Conservation (phyloP, 495 filamentous ascomycete genomes). For the Pyrenula aspistea region DNA sequence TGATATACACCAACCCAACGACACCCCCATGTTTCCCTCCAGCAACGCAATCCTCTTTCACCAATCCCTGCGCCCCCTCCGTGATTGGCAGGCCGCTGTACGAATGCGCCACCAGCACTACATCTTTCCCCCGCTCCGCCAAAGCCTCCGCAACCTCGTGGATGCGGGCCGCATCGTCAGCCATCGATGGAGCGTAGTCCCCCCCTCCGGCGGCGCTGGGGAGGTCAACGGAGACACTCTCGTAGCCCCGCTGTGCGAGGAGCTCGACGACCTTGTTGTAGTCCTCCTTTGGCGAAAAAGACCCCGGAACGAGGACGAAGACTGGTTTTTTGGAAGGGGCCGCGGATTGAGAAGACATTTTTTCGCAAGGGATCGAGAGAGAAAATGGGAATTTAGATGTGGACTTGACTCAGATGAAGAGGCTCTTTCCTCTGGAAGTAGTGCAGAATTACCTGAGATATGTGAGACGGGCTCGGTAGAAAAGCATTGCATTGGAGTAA, state of each 20-base stretch:
- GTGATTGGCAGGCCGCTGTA: constrained; percentile 22
- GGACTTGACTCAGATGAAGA: too few relatives aligned
- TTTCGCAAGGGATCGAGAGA: too few relatives aligned
- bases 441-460: too few relatives aligned
- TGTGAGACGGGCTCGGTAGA: too few relatives aligned
- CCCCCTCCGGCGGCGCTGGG: constrained; percentile 4
- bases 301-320: constrained; percentile 27
- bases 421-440: too few relatives aligned
- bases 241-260: constrained; percentile 13
- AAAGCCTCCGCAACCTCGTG: constrained; percentile 11
- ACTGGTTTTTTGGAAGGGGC: constrained; percentile 14
- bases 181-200: constrained; percentile 1
- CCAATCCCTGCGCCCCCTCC: constrained; percentile 20
- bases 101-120: constrained; percentile 21
- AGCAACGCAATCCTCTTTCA: constrained; percentile 8
- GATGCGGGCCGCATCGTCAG: constrained; percentile 11
- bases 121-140: constrained; percentile 21
- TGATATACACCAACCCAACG: constrained; percentile 4
- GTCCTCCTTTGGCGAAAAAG: constrained; percentile 17
- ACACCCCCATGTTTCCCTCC: constrained; percentile 9
- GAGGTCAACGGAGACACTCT: constrained; percentile 5
- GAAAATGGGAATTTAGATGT: too few relatives aligned
- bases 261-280: constrained; percentile 17
- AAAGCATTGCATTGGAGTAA: too few relatives aligned
- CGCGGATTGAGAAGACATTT: too few relatives aligned